Conservation (phyloP, 129 eudicot genomes). For the Mikania micrantha region DNA sequence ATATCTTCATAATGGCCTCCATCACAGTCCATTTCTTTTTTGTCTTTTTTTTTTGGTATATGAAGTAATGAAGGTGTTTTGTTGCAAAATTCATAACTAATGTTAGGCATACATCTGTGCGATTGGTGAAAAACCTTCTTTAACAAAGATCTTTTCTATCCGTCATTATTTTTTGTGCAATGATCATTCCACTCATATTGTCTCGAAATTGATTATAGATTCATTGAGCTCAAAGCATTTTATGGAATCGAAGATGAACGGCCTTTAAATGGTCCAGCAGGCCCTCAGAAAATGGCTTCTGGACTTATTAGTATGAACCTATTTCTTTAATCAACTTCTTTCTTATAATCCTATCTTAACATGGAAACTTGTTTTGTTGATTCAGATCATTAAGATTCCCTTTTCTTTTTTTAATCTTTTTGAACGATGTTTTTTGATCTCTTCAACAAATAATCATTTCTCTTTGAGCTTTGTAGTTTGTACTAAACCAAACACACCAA, state of each 20-base stretch:
- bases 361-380: neutral
- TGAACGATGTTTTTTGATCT: neutral
- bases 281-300: slow-evolving; percentile 83
- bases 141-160: neutral
- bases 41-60: neutral
- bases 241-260: slow-evolving; percentile 84
- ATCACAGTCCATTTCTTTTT: neutral
- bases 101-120: neutral
- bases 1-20: neutral
- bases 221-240: slow-evolving; percentile 61
- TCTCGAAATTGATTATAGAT: slow-evolving; percentile 37
- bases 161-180: no score
- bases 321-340: neutral
- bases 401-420: neutral
- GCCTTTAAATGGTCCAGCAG: slow-evolving; percentile 53
- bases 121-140: neutral
- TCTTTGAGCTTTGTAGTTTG: no score
- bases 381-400: neutral
- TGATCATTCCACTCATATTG: neutral
- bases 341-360: neutral
- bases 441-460: neutral
- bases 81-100: neutral
- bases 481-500: neutral
- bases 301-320: slow-evolving; percentile 54
- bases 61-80: neutral